Evolutionary conservation across 306 rosid species (phyloP), one percentile per base, ranked within the genome.

Genomic region (Echinosophora koreensis): DNA sequence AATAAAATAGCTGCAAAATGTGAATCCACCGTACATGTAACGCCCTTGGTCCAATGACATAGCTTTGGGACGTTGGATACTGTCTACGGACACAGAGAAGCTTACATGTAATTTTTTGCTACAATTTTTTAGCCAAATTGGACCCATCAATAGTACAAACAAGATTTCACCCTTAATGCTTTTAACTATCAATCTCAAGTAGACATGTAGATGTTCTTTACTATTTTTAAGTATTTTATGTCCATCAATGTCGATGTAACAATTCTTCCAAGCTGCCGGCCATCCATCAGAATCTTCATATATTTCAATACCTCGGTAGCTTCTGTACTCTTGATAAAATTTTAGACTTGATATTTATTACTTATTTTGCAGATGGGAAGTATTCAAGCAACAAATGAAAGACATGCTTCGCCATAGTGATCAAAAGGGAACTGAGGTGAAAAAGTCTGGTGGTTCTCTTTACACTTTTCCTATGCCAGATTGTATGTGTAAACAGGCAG

Each of bases 401-500:
- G 97, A 88, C 64, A 92, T 95, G 98, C 96, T 92, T 80, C 88
- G 68, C 51, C 93, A 81, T 70, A 95, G 91, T 60, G 97, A 95
- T 81, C 83, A 78, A 69, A 92, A 89, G 81, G 97, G 97, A 72
- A 74, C 77, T 27, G 97, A 95, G 81, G 35, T 90, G 86, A 92
- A 89, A 77, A 95, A 92, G 79, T 63, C 90, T 15, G 83, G 90
- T 42, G 97, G 81, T 1, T 92, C 97, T 42, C 87, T 95, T 10
- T 94, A 89, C 66, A 94, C 86, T 39, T 94, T 92, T 90, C 98
- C 98, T 39, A 85, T 88, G 97, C 98, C 98, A 18, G 98, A 94
- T 85, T 94, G 98, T 83, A 95, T 95, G 97, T 92, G 90, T 83
- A 87, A 82, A 86, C 86, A 82, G 76, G 86, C 77, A 50, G 88